Conservation (phyloP, 768 basidiomycete species). For the Hericium coralloides region DNA sequence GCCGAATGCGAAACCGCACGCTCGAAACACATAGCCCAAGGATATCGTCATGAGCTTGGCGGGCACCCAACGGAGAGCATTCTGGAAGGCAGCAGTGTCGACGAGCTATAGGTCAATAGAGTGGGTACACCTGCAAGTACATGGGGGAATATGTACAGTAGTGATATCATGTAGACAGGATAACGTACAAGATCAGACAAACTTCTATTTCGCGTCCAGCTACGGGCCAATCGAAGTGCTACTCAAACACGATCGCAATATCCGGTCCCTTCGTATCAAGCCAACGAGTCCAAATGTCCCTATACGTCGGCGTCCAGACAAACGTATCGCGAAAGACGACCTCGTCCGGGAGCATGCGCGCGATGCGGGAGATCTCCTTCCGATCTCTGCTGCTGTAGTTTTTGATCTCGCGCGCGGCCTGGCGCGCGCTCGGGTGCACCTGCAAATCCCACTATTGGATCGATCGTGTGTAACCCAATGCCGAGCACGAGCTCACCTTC, state of each 20-base stretch:
- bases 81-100: too few relatives aligned
- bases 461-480: too few relatives aligned
- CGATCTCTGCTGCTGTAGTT: constrained; percentile 30
- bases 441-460: constrained; percentile 6
- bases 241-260: constrained; percentile 27
- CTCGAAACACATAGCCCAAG: too few relatives aligned
- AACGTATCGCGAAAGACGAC: constrained; percentile 21
- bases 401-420: constrained; percentile 26
- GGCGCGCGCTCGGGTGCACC: constrained; percentile 26
- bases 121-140: too few relatives aligned
- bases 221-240: neutral
- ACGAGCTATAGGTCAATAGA: too few relatives aligned
- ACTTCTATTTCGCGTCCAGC: neutral
- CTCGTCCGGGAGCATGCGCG: constrained; percentile 30
- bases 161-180: neutral
- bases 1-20: too few relatives aligned
- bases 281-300: constrained; percentile 31
- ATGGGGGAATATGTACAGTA: too few relatives aligned
- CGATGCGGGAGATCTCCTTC: constrained; percentile 32
- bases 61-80: too few relatives aligned
- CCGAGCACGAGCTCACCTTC: constrained; percentile 24
- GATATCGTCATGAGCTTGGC: too few relatives aligned
- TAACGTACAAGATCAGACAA: neutral
- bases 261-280: constrained; percentile 26
- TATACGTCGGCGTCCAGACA: constrained; percentile 22